Conservation (phyloP, 1,284 basidiomycete genomes). For the Tremellales sp. region DNA sequence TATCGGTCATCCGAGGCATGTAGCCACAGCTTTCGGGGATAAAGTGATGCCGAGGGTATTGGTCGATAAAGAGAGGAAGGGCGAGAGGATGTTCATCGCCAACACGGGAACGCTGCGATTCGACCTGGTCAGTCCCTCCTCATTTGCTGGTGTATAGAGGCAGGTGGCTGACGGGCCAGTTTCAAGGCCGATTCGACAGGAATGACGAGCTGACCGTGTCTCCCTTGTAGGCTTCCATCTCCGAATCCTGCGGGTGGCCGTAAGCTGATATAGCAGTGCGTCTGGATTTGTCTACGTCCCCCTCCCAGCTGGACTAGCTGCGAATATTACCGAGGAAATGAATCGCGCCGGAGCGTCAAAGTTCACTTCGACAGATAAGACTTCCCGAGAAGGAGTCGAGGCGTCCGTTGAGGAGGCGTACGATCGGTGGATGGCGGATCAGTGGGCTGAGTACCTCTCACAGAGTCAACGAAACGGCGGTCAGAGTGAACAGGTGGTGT, state of each 20-base stretch:
- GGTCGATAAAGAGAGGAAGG: conserved; percentile 21
- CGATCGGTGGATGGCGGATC: conserved; percentile 24
- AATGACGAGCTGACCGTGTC: conserved; percentile 72
- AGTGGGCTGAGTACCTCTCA: conserved; percentile 24
- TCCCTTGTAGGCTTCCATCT: conserved; percentile 52
- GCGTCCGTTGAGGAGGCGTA: conserved; percentile 22
- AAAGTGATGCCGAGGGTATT: conserved; percentile 51
- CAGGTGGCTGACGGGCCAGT: conserved; percentile 28
- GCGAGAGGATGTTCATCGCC: conserved; percentile 60
- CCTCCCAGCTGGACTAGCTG: conserved; percentile 35
- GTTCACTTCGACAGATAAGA: conserved; percentile 22
- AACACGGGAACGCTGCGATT: conserved; percentile 73
- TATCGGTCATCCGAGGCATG: conserved; percentile 62
- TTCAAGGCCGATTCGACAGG: conserved; percentile 63
- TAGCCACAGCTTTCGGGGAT: conserved; percentile 60
- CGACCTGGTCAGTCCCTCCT: conserved; percentile 52
- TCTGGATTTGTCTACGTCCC: conserved; percentile 37
- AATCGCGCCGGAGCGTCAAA: conserved; percentile 44
- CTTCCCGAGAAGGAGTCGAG: conserved; percentile 6
- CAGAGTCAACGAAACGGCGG: neutral
- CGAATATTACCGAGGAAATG: conserved; percentile 36
- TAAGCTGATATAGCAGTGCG: conserved; percentile 20
- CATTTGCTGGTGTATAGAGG: too few relatives aligned
- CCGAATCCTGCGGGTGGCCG: neutral
- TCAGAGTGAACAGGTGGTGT: neutral